Base-by-base conservation (phyloP, 139 green algal species). In the Closterium sp. region DNA sequence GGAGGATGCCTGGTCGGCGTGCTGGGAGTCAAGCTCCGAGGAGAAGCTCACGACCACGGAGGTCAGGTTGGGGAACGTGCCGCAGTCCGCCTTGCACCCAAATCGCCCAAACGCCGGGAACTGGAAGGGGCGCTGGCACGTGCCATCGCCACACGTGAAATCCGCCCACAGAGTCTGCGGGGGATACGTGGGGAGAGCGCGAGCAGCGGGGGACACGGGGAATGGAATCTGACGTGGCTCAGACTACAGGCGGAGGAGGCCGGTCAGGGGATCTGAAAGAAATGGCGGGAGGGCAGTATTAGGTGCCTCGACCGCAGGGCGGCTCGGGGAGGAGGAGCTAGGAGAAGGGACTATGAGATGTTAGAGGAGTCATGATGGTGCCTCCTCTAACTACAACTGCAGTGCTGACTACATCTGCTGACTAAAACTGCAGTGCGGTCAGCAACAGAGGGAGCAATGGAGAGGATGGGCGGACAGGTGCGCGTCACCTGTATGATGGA, bases 31-130 rank as follows among this genome's bases (percentile, higher is more conserved):
- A 9, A 89, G 66, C 25, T 89, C 6, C 0, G 30, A 30, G 6
- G n/a, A 34, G 23, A 89, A 33, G 86, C 3, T 23, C 2, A 89
- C 86, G 4, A 12, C 23, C 2, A 84, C 86, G 33, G 28, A 21
- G 4, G 86, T 83, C 23, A 84, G 30, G 35, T 34, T 34, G 25
- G 86, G 25, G 33, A 89, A 31, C 86, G 34, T 32, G 34, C 97
- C 97, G 91, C 97, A 98, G 90, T 98, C 97, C 0, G 96, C 95
- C 31, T 95, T 94, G 89, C 97, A 98, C 3, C 97, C 97, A 93
- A 98, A 98, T 8, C 94, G 87, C 10, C 96, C 96, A 93, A 97
- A 98, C 0, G 94, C 95, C 1, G 97, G 96, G 91, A 97, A 98
- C 91, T 98, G 96, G 90, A 97, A 97, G 0, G 97, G 97, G 16